phyloP scores from a whole-genome alignment of 441 rosid genomes.

The Erysimum cheiri region DNA sequence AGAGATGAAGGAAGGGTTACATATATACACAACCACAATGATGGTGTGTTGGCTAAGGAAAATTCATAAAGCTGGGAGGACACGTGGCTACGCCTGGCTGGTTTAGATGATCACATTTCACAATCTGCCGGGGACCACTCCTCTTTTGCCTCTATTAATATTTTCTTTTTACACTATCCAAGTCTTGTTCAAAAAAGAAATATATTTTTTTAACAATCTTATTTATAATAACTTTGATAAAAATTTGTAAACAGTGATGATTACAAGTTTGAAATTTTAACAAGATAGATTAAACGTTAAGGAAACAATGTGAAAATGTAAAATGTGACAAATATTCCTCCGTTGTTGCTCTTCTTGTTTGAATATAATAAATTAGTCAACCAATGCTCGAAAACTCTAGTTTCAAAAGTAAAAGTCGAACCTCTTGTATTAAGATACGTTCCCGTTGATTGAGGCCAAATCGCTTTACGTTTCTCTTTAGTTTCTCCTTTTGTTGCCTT shows the following conservation, averaged over 20 bases:
- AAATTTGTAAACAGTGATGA: neutral
- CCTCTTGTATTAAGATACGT: slow-evolving; percentile 42
- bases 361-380: slow-evolving; percentile 13
- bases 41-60: slow-evolving; percentile 42
- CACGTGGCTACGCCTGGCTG: slow-evolving; percentile 30
- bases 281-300: slow-evolving; percentile 34
- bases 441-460: slow-evolving; percentile 47
- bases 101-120: slow-evolving; percentile 34
- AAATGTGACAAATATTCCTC: slow-evolving; percentile 17
- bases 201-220: neutral
- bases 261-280: slow-evolving; percentile 4
- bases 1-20: slow-evolving; percentile 33
- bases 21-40: slow-evolving; percentile 31
- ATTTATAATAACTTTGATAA: neutral
- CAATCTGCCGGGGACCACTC: slow-evolving; percentile 26
- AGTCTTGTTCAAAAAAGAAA: neutral
- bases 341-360: slow-evolving; percentile 8
- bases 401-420: slow-evolving; percentile 33
- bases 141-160: slow-evolving; percentile 15
- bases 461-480: slow-evolving; percentile 41
- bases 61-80: slow-evolving; percentile 16
- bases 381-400: slow-evolving; percentile 23
- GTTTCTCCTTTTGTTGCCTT: slow-evolving; percentile 35
- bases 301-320: slow-evolving; percentile 33
- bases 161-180: slow-evolving; percentile 10